Percentiles rank a stretch among this genome's conserved stretches.
Evolutionary conservation across 345 rosid species (phyloP).

Genomic region (Abelmoschus esculentus): DNA sequence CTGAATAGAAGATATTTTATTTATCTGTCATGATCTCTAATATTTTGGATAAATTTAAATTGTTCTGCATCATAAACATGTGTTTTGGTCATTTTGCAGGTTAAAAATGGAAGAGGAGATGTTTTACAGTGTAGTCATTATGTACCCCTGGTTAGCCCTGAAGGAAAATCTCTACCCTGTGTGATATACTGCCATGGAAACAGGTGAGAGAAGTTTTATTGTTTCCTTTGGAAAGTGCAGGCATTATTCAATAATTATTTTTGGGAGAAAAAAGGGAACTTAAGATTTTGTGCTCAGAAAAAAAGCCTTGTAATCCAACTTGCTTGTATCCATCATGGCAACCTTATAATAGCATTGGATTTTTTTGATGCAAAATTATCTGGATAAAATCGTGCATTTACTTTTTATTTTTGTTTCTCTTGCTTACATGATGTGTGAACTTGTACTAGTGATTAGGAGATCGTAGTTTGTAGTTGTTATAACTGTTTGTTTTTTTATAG

Average conservation of each 20-base stretch:
- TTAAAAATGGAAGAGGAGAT: conserved; percentile 69
- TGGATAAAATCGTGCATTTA: background rate
- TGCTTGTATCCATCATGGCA: background rate
- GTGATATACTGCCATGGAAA: conserved; percentile 99
- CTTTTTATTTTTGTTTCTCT: background rate
- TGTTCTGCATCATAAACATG: background rate
- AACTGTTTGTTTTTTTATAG: too few relatives aligned
- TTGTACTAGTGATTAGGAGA: background rate
- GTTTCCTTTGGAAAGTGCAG: background rate
- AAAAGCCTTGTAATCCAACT: background rate
- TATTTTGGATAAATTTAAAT: background rate
- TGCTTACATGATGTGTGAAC: background rate
- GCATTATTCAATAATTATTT: background rate
- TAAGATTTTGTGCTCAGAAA: background rate
- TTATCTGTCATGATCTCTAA: background rate
- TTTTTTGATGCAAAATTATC: background rate
- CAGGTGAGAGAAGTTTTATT: conserved; percentile 41
- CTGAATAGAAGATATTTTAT: background rate
- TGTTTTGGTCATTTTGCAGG: conserved; percentile 36
- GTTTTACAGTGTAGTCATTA: conserved; percentile 86
- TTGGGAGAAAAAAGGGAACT: background rate
- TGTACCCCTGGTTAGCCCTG: conserved; percentile 57
- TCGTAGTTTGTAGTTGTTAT: background rate
- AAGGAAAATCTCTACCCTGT: conserved; percentile 77
- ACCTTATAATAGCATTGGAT: background rate